Evolutionary conservation across 2,329 filamentous ascomycete genomes (phyloP), one percentile per base, ranked within the genome.

Genomic region (Trichoderma afroharzianum): DNA sequence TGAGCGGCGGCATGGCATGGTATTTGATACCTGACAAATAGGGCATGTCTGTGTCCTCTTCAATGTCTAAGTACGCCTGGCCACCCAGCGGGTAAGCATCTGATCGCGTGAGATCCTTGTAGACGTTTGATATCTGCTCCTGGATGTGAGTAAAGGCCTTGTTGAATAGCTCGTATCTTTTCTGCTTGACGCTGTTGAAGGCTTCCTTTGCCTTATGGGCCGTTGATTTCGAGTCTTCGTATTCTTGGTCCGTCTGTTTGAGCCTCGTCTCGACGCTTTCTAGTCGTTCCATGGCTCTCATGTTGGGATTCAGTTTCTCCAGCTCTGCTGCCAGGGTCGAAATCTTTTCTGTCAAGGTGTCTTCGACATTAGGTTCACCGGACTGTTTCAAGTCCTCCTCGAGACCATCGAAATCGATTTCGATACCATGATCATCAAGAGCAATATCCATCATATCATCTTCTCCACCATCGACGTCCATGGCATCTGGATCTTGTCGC

Each of bases 1-100:
- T 99, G 74, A 98, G 89, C 1, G 96, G 96, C 24, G 96, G 96
- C 95, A 98, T 99, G 74, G 96, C 97, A 80, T 98, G 95, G 82
- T 99, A 99, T 79, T 97, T 98, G 82, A 99, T 94, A 36, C 96
- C 96, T 53, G 93, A 94, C 4, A 98, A 88, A 81, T 98, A 99
- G 0, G 96, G 96, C 78, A 97, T 95, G 74, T 97, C 94, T n/a
- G 92, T 93, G 80, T 99, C 95, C 80, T 97, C 95, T 80, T 92
- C 90, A 72, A 97, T 95, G 78, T 98, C 95, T 62, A 99, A 90
- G 79, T 97, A 97, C 1, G 90, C 89, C 80, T 91, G 88, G 9
- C 96, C 96, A 76, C 96, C 96, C n/a, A 98, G 87, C 0, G 95
- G 95, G 80, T 97, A 97, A n/a, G 93, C 91, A 39, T 92, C 88